phyloP scores from a whole-genome alignment of 2,329 filamentous ascomycete species.

The Aspergillus puulaauensis region DNA sequence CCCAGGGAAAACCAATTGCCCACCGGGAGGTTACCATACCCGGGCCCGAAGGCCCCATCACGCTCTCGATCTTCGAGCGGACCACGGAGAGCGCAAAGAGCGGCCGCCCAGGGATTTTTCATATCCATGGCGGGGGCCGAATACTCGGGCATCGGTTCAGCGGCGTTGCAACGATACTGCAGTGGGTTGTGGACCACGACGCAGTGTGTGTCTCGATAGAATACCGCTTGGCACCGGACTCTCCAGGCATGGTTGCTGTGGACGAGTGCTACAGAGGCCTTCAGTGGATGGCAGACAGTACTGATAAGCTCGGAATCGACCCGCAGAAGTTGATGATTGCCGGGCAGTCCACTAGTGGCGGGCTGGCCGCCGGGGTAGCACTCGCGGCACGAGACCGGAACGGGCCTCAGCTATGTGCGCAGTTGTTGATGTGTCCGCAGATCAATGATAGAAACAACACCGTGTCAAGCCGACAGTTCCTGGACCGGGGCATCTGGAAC shows the following conservation, averaged over 20 bases:
- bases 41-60: too few species aligned
- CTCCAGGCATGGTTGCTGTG: background rate
- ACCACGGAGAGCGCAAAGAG: too few species aligned
- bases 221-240: background rate
- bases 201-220: background rate
- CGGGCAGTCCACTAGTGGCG: background rate
- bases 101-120: too few species aligned
- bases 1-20: too few species aligned
- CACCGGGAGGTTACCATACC: too few species aligned
- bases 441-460: background rate
- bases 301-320: background rate
- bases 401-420: background rate
- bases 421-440: background rate
- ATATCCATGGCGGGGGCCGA: too few species aligned
- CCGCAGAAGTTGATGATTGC: background rate
- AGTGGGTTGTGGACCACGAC: too few species aligned
- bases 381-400: background rate
- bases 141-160: too few species aligned
- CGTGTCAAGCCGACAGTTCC: too few species aligned
- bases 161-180: too few species aligned
- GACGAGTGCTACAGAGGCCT: background rate
- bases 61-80: too few species aligned
- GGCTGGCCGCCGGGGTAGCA: background rate
- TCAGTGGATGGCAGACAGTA: background rate
- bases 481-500: too few species aligned